Evolutionary conservation across 805 yeast genomes (phyloP).

Genomic region (Candida maesae): DNA sequence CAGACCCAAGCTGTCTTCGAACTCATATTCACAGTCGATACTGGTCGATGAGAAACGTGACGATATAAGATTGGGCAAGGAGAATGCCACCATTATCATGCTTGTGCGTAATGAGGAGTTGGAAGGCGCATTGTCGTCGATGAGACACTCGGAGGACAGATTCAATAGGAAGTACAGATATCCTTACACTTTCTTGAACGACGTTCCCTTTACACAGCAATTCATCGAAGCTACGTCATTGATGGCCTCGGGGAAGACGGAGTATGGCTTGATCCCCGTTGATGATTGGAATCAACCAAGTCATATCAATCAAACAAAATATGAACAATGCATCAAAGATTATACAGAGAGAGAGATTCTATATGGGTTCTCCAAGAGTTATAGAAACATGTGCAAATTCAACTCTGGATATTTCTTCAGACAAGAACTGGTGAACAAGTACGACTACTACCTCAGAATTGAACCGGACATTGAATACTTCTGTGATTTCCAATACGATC

Average conservation of each 20-base stretch:
- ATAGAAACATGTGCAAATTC: slow-evolving; percentile 93
- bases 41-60: slow-evolving; percentile 31
- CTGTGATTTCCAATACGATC: slow-evolving; percentile 87
- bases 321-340: slow-evolving; percentile 43
- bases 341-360: slow-evolving; percentile 46
- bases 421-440: slow-evolving; percentile 64
- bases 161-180: slow-evolving; percentile 64
- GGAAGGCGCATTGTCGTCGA: slow-evolving; percentile 66
- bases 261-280: slow-evolving; percentile 61
- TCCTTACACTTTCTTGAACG: slow-evolving; percentile 79
- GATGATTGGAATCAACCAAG: slow-evolving; percentile 78
- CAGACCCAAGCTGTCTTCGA: slow-evolving; percentile 34
- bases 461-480: slow-evolving; percentile 88
- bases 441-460: slow-evolving; percentile 91
- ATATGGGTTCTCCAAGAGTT: slow-evolving; percentile 63
- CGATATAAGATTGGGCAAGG: slow-evolving; percentile 43
- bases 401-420: slow-evolving; percentile 89
- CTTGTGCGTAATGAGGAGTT: slow-evolving; percentile 80
- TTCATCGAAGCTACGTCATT: slow-evolving; percentile 58
- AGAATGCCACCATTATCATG: slow-evolving; percentile 87
- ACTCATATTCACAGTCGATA: slow-evolving; percentile 33
- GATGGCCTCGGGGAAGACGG: slow-evolving; percentile 61
- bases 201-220: slow-evolving; percentile 60
- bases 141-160: slow-evolving; percentile 74
- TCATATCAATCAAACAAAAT: slow-evolving; percentile 57